Evolutionary conservation across 2,329 filamentous ascomycete genomes (phyloP), one percentile per base, ranked within the genome.

Genomic region (Calonectria henricotiae): DNA sequence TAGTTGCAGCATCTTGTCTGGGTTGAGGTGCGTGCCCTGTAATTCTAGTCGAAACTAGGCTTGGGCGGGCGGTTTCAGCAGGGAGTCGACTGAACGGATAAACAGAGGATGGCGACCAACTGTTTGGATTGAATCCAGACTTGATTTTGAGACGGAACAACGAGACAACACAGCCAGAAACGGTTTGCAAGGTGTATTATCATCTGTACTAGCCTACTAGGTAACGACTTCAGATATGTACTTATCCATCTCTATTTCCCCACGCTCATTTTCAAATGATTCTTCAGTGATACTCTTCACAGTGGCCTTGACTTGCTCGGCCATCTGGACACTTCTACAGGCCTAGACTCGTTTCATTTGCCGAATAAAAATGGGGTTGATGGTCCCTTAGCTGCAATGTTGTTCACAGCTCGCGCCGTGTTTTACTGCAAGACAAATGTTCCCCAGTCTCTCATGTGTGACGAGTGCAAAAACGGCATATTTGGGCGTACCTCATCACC

Each of bases 341-440:
- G 17, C 25, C 11, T 1, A 49, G 62, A 9, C 39, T 44, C 17
- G n/a, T 65, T 15, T 37, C 62, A 5, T 46, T 13, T 35, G 27
- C 41, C 32, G 60, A 37, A 7, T 5, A 20, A 20, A n/a, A 4
- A 44, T 15, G 7, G 20, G 13, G 20, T 44, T 15, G 41, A 44
- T n/a, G 41, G 20, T 44, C 41, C 41, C 3, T 6, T 44, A 20
- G 7, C 41, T 20, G 41, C 41, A 20, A n/a, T n/a, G 27, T 20
- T 61, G 23, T 9, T 13, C 23, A 12, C 30, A 12, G 65, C 65
- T 23, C 55, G 65, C 3, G 65, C 65, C 3, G 55, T 67, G 1
- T 49, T 67, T 9, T 62, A 51, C 41, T 49, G 41, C 44, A 67
- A 67, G 20, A 67, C 65, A 2, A 67, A 67, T 54, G 37, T 67